These are phyloP conservation scores for Leccinum fuscescens DNA, from an alignment of 1,284 basidiomycete genomes.

Conservation along the genomic window DNA sequence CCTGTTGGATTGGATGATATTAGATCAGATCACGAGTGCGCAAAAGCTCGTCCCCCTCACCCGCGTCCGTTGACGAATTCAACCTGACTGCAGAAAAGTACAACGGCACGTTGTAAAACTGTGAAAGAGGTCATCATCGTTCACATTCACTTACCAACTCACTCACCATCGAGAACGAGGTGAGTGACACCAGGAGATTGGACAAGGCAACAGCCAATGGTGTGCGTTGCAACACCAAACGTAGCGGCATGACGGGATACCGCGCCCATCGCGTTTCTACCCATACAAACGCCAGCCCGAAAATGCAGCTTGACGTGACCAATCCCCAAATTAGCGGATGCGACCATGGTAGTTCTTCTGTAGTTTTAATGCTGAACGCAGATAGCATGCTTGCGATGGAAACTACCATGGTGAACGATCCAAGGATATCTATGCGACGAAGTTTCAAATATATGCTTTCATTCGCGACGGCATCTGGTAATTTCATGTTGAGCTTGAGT, in stretches of 20 bases:
- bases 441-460: constrained; percentile 54
- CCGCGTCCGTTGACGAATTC: neutral
- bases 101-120: neutral
- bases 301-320: neutral
- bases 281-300: neutral
- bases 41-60: neutral
- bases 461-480: constrained; percentile 58
- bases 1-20: neutral
- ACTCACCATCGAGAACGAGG: neutral
- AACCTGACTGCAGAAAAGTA: neutral
- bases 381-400: neutral
- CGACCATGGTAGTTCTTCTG: neutral
- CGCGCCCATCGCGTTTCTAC: neutral
- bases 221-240: neutral
- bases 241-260: neutral
- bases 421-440: constrained; percentile 72
- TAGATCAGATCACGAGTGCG: neutral
- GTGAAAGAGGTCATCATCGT: neutral
- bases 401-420: constrained; percentile 28
- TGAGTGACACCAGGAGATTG: neutral
- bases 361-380: neutral
- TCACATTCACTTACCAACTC: neutral
- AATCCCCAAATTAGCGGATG: neutral
- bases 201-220: neutral
- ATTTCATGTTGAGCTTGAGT: constrained; percentile 46